phyloP scores from a whole-genome alignment of 352 stramenopile species.

The Plasmopara muralis region DNA sequence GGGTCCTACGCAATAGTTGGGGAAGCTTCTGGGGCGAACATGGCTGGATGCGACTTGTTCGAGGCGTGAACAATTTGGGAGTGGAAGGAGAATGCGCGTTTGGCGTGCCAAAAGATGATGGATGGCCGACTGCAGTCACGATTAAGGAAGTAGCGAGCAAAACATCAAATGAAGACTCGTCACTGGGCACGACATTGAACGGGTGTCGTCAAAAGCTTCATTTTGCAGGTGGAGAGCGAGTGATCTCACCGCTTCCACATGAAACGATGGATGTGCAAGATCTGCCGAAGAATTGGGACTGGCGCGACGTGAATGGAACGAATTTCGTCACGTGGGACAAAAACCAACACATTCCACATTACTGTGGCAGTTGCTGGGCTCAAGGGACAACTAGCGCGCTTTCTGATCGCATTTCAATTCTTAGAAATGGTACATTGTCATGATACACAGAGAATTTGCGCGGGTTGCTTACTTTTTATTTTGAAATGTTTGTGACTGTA shows the following conservation, averaged over 20 bases:
- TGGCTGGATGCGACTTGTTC: slow-evolving; percentile 91
- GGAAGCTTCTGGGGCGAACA: slow-evolving; percentile 93
- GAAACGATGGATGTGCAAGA: slow-evolving; percentile 68
- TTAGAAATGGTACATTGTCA: slow-evolving; percentile 60
- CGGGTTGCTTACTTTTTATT: not conserved
- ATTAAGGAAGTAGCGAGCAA: slow-evolving; percentile 25
- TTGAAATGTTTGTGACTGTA: slow-evolving; percentile 8
- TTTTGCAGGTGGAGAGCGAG: slow-evolving; percentile 57
- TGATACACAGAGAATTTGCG: slow-evolving; percentile 2
- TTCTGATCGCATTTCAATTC: slow-evolving; percentile 88
- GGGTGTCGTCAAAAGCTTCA: slow-evolving; percentile 57
- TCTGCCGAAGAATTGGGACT: slow-evolving; percentile 92
- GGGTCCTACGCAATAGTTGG: slow-evolving; percentile 95
- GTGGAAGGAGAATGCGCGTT: slow-evolving; percentile 93
- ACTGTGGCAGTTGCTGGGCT: slow-evolving; percentile 91
- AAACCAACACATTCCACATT: slow-evolving; percentile 97
- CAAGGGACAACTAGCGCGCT: slow-evolving; percentile 85
- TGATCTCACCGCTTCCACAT: slow-evolving; percentile 68
- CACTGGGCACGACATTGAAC: slow-evolving; percentile 17
- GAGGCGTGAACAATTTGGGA: slow-evolving; percentile 89
- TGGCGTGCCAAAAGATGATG: slow-evolving; percentile 77
- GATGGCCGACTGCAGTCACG: slow-evolving; percentile 52
- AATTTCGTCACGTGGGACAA: slow-evolving; percentile 96
- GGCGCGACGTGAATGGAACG: slow-evolving; percentile 91
- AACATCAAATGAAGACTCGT: slow-evolving; percentile 11